Base-by-base conservation (phyloP, 805 yeast genomes). In the Aciculoconidium aculeatum region DNA sequence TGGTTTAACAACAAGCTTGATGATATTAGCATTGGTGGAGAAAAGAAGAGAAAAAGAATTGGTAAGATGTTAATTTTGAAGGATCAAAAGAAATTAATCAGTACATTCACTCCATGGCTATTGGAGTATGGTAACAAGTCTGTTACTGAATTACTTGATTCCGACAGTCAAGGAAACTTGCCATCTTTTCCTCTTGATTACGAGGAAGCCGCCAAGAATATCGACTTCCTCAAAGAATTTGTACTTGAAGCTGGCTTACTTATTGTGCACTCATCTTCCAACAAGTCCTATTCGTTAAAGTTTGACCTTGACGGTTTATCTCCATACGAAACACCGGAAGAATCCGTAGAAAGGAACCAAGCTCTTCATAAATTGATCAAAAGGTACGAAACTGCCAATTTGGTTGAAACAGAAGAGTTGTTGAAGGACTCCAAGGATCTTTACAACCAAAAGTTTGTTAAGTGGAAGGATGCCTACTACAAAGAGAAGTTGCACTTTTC, bases 1-100 rank as follows among this genome's bases (percentile, higher is more conserved):
- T 88, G 96, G 96, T 85, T 86, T 57, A 86, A 86, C 56, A 72
- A 80, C 46, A 83, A 83, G 47, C 68, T 90, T 37, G 94, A 83
- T 41, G 80, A 80, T 46, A 76, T 83, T 33, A 80, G 90, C 5
- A 60, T 78, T 25, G 67, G 75, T 29, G 92, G 90, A 45, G 83
- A 76, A 43, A 74, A 65, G 55, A 79, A 70, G 53, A 72, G 86
- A 55, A 71, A 68, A 34, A 71, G 75, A 44, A 63, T 66, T 26
- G 88, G 90, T 3, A 80, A 77, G 42, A 58, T 80, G 26, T 59
- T 81, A 11, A 52, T 83, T 23, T 49, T 80, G 30, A 80, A 77
- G 41, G 82, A 77, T 39, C 94, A 90, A 55, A 80, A 77, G 62
- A 78, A 77, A 39, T 55, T 87, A 27, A 78, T 84, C 20, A 81